Evolutionary conservation across 2,329 filamentous ascomycete species (phyloP), one percentile per base, ranked within the genome.

Genomic region (Paecilomyces sp.): DNA sequence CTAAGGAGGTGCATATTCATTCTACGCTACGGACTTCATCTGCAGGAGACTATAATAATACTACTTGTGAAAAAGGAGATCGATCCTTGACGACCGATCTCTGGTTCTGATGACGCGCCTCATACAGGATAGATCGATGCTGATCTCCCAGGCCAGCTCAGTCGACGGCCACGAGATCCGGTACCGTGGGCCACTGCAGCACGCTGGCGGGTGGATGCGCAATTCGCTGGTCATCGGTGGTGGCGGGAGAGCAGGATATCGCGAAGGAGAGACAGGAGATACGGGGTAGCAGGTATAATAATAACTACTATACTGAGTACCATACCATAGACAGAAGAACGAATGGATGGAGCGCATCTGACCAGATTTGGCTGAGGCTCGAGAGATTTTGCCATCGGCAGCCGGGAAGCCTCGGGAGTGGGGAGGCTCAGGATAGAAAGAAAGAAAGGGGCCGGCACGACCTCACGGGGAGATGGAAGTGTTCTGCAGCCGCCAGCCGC

Each of bases 361-460:
- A 31, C 6, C 9, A 7, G 30, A 31, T 31, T 31, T 31, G 30
- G 30, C 8, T 18, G 41, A 47, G 41, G 41, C 41, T 47, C 41
- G 41, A 47, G 41, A 47, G n/a, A 47, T 47, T 36, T 58, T 53
- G 22, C 56, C 50, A 53, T 53, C 56, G 56, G 56, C 25, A 28
- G 33, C 31, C 34, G 41, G 55, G 55, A 41, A 54, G 24, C 51
- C 28, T 30, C 24, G 51, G 51, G 51, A 53, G 51, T 53, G 51
- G 18, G 24, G 51, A n/a, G 36, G 13, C 36, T 9, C 30, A 31
- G 30, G 36, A n/a, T 15, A 53, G 51, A 53, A 30, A 53, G 51
- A 53, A 53, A 53, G 51, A 22, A 22, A 22, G 51, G 50, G 51
- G 24, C 22, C 24, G 51, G 24, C 11, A 30, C 7, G 51, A 53